Evolutionary conservation across 2,329 filamentous ascomycete species (phyloP), one percentile per base, ranked within the genome.

Genomic region (Ophiostoma piceae): DNA sequence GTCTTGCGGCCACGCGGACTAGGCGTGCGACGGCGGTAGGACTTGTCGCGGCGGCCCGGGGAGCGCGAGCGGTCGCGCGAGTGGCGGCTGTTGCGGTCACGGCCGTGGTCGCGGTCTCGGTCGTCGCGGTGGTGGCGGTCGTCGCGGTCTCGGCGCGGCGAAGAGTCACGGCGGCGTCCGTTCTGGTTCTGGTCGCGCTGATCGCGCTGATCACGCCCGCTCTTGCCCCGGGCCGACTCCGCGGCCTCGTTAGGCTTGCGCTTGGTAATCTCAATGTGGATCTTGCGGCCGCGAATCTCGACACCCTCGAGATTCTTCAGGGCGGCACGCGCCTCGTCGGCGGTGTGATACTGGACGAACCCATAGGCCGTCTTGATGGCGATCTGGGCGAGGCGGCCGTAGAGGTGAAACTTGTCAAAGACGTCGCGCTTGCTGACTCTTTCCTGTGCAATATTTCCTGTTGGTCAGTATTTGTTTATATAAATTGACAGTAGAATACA

Each of bases 351-450:
- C 77, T 98, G 95, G 47, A 98, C 93, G 77, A 98, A 99, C 1
- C 95, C 95, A 79, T 97, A 98, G 1, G 94, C 94, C 74, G 95
- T 93, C 79, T 98, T 98, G 75, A 98, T 92, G 0, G 93, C 96
- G 71, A 98, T 95, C 78, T 99, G 95, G 1, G 94, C 94, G 66
- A 99, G 83, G 72, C 89, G 90, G 69, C 95, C 95, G 77, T 92
- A 94, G 70, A 85, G 86, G 76, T 93, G 88, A 77, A 99, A 98
- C 22, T 94, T 85, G 77, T 96, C 90, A 79, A 97, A 98, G 9
- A 98, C 88, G 79, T 98, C 94, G 74, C 91, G 88, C 80, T 98
- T 98, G 7, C 92, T 95, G 16, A 97, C 94, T 77, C 94, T 90
- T 78, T 98, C 94, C 68, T 91, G 94, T 1, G 93, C 94, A 12